Percentiles rank a stretch among this genome's conserved stretches.
Conservation (phyloP, 2,329 filamentous ascomycete genomes). For the Colletotrichum costaricense region DNA sequence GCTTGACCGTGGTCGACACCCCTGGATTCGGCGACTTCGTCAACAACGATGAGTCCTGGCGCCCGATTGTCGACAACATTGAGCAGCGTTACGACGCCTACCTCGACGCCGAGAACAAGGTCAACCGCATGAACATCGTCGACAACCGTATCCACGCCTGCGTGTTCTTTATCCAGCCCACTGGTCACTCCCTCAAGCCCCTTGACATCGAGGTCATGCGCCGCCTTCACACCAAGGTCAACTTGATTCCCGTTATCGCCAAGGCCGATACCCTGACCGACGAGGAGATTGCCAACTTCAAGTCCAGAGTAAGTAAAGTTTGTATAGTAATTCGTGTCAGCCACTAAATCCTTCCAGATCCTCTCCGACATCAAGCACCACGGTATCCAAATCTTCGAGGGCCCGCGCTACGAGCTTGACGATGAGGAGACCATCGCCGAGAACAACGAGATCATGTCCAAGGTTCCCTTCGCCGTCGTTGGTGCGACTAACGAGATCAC, state of each 20-base stretch:
- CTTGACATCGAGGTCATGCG: constrained; percentile 99
- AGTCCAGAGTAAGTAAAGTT: constrained; percentile 82
- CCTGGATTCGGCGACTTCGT: constrained; percentile 99
- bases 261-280: constrained; percentile 98
- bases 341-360: constrained; percentile 69
- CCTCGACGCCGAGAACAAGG: constrained; percentile 99
- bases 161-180: constrained; percentile 99
- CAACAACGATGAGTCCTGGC: constrained; percentile 99
- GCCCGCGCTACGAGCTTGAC: constrained; percentile 96
- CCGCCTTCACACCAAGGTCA: constrained; percentile 99
- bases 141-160: constrained; percentile 99
- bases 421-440: constrained; percentile 99
- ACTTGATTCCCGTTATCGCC: constrained; percentile 98
- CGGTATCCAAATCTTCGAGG: constrained; percentile 98
- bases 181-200: constrained; percentile 97
- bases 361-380: constrained; percentile 97
- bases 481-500: constrained; percentile 96
- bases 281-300: constrained; percentile 94
- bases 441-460: constrained; percentile 99
- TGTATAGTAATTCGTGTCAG: not conserved
- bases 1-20: constrained; percentile 96
- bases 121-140: constrained; percentile 99
- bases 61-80: constrained; percentile 99
- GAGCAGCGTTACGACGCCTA: constrained; percentile 99
- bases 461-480: constrained; percentile 98